A percentile compares a stretch with the other conserved stretches of the same genome.
Conservation (phyloP, 2,329 filamentous ascomycete genomes). For the Claviceps fusiformis region DNA sequence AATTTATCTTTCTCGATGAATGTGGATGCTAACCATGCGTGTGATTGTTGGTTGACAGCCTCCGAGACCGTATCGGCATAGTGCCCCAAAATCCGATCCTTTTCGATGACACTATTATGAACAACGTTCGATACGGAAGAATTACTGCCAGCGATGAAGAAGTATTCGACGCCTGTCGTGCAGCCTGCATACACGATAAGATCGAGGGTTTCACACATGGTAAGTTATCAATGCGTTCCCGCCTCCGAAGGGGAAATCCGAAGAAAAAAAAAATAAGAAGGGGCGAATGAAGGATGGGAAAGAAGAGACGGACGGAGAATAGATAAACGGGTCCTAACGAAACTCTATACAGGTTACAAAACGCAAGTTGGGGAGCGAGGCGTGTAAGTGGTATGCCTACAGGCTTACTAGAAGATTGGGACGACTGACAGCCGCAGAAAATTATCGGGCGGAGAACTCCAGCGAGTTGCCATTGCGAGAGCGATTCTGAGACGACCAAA, state of each 20-base stretch:
- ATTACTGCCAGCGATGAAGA: conserved; percentile 41
- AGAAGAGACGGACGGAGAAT: too few species aligned
- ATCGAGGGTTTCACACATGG: conserved; percentile 39
- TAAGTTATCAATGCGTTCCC: conserved; percentile 9
- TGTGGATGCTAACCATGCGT: conserved; percentile 10
- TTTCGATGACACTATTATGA: conserved; percentile 45
- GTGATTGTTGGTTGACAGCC: conserved; percentile 16
- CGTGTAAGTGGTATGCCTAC: conserved; percentile 20
- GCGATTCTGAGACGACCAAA: conserved; percentile 16
- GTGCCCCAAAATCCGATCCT: conserved; percentile 43
- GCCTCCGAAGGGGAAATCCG: too few species aligned
- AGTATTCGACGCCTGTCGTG: conserved; percentile 38
- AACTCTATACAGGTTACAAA: conserved; percentile 26
- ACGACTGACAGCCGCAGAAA: conserved; percentile 27
- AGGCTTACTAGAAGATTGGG: background rate
- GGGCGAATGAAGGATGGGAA: background rate
- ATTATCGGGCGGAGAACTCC: conserved; percentile 42
- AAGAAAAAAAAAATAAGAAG: background rate
- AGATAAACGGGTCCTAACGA: background rate
- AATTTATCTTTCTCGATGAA: conserved; percentile 21
- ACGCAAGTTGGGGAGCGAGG: conserved; percentile 38
- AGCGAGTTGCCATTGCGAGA: conserved; percentile 33
- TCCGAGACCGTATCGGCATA: conserved; percentile 40
- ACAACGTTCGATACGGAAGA: conserved; percentile 44
- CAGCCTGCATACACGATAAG: conserved; percentile 45